A percentile compares a stretch with the other conserved stretches of the same genome.
Conservation (phyloP, 2,329 filamentous ascomycete genomes). For the Cephalotrichum gorgonifer region DNA sequence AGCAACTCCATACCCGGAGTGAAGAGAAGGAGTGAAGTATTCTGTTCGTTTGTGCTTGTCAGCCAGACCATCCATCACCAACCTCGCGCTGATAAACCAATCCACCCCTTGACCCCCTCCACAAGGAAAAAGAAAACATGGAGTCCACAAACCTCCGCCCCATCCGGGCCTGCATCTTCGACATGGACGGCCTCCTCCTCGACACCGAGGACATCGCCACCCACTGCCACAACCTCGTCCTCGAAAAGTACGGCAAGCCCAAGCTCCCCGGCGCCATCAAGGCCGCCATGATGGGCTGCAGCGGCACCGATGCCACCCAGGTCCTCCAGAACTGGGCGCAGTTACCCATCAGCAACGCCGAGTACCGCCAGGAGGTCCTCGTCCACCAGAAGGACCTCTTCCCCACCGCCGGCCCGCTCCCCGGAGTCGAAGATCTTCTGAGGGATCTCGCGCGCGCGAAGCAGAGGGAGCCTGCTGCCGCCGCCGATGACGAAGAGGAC, state of each 20-base stretch:
- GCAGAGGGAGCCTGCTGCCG: constrained; percentile 19
- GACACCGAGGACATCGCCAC: constrained; percentile 91
- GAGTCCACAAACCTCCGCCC: constrained; percentile 57
- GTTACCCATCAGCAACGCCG: constrained; percentile 62
- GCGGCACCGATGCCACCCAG: constrained; percentile 39
- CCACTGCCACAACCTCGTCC: constrained; percentile 68
- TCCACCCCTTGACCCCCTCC: background rate
- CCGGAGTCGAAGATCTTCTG: constrained; percentile 66
- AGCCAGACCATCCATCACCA: no score
- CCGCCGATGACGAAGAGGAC: constrained; percentile 11
- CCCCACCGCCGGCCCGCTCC: constrained; percentile 62
- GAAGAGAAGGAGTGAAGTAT: no score
- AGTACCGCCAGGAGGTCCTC: constrained; percentile 51
- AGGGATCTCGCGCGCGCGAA: constrained; percentile 42
- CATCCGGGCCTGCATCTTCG: constrained; percentile 86
- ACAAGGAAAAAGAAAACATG: constrained; percentile 5
- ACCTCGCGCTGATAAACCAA: no score
- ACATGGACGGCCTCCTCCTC: constrained; percentile 96
- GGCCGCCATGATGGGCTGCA: constrained; percentile 63
- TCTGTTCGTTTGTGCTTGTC: no score
- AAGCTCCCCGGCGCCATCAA: constrained; percentile 88
- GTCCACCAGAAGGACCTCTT: constrained; percentile 64
- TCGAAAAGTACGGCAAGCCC: constrained; percentile 64
- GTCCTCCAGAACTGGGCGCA: constrained; percentile 71
- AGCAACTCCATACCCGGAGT: no score